phyloP scores from a whole-genome alignment of 2,329 filamentous ascomycete genomes.

The Aspergillus fijiensis region DNA sequence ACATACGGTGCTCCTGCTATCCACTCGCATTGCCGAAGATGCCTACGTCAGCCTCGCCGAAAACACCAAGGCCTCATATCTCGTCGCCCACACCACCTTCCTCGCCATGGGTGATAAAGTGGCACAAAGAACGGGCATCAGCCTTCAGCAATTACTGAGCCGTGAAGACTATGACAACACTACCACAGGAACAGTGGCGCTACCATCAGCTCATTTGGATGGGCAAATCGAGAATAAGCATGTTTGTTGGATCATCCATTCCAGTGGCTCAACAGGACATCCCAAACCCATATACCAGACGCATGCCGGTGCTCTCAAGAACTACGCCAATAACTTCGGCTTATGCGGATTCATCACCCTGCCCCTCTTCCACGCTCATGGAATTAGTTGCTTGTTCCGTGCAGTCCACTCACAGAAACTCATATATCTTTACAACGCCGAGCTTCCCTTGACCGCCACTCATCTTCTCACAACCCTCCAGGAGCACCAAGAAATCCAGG shows the following conservation, averaged over 20 bases:
- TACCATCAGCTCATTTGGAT: conserved; percentile 21
- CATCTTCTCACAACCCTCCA: conserved; percentile 36
- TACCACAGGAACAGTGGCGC: neutral
- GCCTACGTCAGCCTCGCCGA: conserved; percentile 23
- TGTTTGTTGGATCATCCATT: conserved; percentile 49
- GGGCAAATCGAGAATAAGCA: conserved; percentile 29
- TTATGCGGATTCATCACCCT: conserved; percentile 55
- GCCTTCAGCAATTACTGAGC: conserved; percentile 17
- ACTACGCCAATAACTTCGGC: conserved; percentile 47
- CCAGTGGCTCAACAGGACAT: conserved; percentile 59
- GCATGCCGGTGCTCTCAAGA: conserved; percentile 52
- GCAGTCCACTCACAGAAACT: conserved; percentile 52
- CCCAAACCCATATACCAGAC: conserved; percentile 63
- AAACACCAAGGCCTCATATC: conserved; percentile 20
- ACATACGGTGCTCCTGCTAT: conserved; percentile 26
- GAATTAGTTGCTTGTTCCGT: conserved; percentile 56
- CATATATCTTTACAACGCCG: conserved; percentile 56
- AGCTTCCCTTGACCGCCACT: conserved; percentile 54
- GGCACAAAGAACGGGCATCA: conserved; percentile 18
- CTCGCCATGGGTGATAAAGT: conserved; percentile 24
- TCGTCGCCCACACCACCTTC: conserved; percentile 21
- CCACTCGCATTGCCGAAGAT: conserved; percentile 25
- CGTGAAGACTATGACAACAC: conserved; percentile 7
- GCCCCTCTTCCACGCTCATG: conserved; percentile 61
- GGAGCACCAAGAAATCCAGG: conserved; percentile 46